phyloP scores from a whole-genome alignment of 2,329 filamentous ascomycete species.

The Apiospora kogelbergensis region DNA sequence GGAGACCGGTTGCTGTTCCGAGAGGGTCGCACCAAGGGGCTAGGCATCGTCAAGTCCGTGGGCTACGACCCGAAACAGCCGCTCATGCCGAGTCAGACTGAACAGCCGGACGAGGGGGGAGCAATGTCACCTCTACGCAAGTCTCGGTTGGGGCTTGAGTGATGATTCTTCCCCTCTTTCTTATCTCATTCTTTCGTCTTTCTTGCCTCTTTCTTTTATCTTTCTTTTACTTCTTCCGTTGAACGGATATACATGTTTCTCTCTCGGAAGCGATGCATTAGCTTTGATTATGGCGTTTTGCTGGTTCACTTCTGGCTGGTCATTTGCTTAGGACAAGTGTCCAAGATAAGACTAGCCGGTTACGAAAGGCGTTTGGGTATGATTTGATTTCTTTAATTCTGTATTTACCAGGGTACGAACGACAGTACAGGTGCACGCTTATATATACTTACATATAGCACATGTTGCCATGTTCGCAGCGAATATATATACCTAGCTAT shows the following conservation, averaged over 20 bases:
- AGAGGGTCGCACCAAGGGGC: constrained; percentile 90
- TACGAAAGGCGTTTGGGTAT: too few relatives aligned
- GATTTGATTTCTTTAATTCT: too few relatives aligned
- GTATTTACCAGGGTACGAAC: too few relatives aligned
- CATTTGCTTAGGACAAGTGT: too few relatives aligned
- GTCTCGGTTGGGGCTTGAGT: background rate
- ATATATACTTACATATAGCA: background rate
- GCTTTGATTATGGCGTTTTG: too few relatives aligned
- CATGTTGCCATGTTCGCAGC: background rate
- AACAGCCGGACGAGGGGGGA: background rate
- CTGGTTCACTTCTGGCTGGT: too few relatives aligned
- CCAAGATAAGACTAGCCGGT: too few relatives aligned
- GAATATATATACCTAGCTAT: background rate
- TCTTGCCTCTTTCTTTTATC: background rate
- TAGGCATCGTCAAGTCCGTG: constrained; percentile 90
- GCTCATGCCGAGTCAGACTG: background rate
- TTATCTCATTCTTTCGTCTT: background rate
- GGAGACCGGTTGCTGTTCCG: constrained; percentile 91
- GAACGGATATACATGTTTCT: too few relatives aligned
- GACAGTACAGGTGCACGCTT: background rate
- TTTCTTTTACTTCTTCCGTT: too few relatives aligned
- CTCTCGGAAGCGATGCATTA: too few relatives aligned
- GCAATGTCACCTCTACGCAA: background rate
- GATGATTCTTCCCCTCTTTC: too few relatives aligned
- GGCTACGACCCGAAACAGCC: constrained; percentile 69